These are phyloP conservation scores for Toxoplasma gondii DNA, from an alignment of 169 alveolate genomes.

Conservation along the genomic window DNA sequence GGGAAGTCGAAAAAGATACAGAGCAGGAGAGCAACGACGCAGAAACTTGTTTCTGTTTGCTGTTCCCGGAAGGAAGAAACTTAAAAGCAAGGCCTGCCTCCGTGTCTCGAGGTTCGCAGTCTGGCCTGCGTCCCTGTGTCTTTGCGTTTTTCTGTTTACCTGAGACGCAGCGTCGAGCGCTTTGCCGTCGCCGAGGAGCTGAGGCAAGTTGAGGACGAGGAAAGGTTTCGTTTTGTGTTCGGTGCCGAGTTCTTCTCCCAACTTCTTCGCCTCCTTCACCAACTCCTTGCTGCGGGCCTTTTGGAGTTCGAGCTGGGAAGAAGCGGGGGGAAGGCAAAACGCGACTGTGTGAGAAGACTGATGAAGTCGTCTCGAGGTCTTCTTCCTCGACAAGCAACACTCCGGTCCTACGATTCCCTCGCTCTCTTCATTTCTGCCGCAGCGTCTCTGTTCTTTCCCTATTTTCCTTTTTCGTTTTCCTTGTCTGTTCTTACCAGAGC, in stretches of 20 bases:
- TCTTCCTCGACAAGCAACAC: not conserved
- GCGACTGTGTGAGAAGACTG: not conserved
- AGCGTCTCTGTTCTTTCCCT: not conserved
- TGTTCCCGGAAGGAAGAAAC: too few relatives aligned
- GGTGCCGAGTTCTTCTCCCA: conserved; percentile 60
- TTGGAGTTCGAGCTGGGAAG: conserved; percentile 63
- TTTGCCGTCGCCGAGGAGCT: conserved; percentile 70
- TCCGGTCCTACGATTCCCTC: not conserved
- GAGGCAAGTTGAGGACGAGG: conserved; percentile 19
- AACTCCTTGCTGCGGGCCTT: conserved; percentile 66
- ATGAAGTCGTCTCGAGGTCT: not conserved
- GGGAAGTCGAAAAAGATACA: not conserved
- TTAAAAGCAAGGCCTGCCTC: too few relatives aligned
- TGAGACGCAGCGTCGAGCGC: conserved; percentile 67
- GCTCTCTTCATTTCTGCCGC: too few relatives aligned
- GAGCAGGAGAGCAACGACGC: not conserved
- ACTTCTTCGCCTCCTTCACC: conserved; percentile 53
- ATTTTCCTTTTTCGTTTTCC: not conserved
- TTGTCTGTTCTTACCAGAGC: conserved; percentile 25
- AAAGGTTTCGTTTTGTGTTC: conserved; percentile 32
- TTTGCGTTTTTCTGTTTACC: not conserved
- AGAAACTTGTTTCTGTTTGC: too few relatives aligned
- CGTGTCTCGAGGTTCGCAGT: too few relatives aligned
- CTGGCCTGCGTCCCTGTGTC: not conserved
- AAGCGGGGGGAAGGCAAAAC: not conserved